Conservation (phyloP, 2,329 filamentous ascomycete species). For the Byssothecium circinans region DNA sequence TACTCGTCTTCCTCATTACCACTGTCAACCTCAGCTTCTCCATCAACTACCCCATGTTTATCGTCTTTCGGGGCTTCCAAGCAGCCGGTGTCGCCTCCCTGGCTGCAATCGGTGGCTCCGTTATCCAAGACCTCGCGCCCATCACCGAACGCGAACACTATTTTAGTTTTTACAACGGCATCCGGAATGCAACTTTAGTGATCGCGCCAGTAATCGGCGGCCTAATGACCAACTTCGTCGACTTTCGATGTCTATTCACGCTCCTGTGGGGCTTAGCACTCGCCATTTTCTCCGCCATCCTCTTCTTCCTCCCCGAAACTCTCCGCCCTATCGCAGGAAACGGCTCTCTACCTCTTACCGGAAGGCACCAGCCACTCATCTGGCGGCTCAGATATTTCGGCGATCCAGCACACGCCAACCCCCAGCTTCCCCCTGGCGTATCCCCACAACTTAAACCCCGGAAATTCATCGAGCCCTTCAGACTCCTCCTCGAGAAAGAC, state of each 20-base stretch:
- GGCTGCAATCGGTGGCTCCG: conserved; percentile 50
- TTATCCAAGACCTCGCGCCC: conserved; percentile 46
- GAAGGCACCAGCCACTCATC: conserved; percentile 46
- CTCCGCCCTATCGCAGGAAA: conserved; percentile 23
- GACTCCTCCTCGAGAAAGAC: conserved; percentile 50
- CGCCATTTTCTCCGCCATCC: conserved; percentile 34
- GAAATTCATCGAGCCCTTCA: conserved; percentile 45
- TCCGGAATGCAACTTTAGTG: conserved; percentile 38
- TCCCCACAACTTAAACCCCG: conserved; percentile 31
- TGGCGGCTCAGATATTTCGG: conserved; percentile 24
- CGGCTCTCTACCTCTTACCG: conserved; percentile 38
- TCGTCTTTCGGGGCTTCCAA: conserved; percentile 53
- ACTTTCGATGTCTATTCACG: conserved; percentile 53
- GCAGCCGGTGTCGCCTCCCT: conserved; percentile 53
- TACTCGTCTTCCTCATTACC: conserved; percentile 52
- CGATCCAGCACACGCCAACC: conserved; percentile 4
- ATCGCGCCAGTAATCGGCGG: conserved; percentile 30
- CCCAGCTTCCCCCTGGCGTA: not conserved
- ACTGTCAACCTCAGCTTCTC: conserved; percentile 52
- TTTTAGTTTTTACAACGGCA: conserved; percentile 46
- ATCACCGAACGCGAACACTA: conserved; percentile 44
- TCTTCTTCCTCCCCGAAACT: conserved; percentile 48
- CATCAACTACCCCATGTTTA: conserved; percentile 47
- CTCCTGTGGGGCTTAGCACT: conserved; percentile 54
- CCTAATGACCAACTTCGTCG: conserved; percentile 24